Base-by-base conservation (phyloP, 2,329 filamentous ascomycete genomes). In the Pseudocercospora pini-densiflorae region DNA sequence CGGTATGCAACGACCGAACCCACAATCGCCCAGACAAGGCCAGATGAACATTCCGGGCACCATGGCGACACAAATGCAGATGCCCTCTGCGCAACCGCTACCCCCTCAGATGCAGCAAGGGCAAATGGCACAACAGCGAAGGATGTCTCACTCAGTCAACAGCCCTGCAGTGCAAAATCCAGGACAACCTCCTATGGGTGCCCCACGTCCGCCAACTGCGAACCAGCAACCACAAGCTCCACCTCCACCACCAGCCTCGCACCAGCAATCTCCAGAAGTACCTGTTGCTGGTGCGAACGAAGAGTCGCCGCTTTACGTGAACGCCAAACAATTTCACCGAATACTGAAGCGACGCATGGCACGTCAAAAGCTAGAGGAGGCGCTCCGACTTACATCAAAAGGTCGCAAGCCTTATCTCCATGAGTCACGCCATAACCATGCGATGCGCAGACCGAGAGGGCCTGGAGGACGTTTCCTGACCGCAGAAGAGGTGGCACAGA, bases 251-350 rank as follows among this genome's bases (percentile, higher is more conserved):
- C 79, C 84, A 62, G 81, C 81, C 36, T 79, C 82, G 19, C 81
- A 80, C 36, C 85, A 88, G 67, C 88, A 89, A 29, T 94, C 93
- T 0, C 92, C 93, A 7, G 94, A 97, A 77, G 88, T 95, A 74
- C 74, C 76, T 4, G 87, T 91, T 0, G 83, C 90, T 7, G 85
- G 83, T 14, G 86, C 87, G 14, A 89, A 89, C 3, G 95, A 98
- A 78, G 95, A 99, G 77, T 94, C 94, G 0, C 95, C 95, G 0
- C 84, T 99, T 0, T 99, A 99, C 74, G 95, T 99, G 75, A 99
- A 99, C 75, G 95, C 95, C 5, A 99, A 99, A 79, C 95, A 99
- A 76, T 99, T 99, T 73, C 95, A 99, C 78, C 91, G 95, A 27
- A 99, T 99, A 58, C 81, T 99, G 62, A 98, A 99, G 84, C 88